Conservation (phyloP, 768 basidiomycete genomes). For the Russula sp. region DNA sequence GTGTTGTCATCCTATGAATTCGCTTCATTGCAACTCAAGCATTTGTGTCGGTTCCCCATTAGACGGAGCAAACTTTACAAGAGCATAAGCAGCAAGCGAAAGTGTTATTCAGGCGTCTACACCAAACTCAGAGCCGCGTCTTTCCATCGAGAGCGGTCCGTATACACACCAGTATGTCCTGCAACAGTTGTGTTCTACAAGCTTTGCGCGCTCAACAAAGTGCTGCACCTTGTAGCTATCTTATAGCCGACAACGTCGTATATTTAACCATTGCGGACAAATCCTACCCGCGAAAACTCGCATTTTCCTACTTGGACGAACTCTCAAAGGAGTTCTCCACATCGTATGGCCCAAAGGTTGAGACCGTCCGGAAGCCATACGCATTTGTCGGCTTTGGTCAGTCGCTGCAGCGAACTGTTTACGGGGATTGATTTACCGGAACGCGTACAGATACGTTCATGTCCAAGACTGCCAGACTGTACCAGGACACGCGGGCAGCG, state of each 20-base stretch:
- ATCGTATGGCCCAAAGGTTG: slow-evolving; percentile 92
- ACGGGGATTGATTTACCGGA: slow-evolving; percentile 12
- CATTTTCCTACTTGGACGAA: slow-evolving; percentile 97
- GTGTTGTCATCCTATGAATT: slow-evolving; percentile 28
- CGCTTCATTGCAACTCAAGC: slow-evolving; percentile 12
- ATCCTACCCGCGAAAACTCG: slow-evolving; percentile 94
- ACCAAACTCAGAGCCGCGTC: slow-evolving; percentile 90
- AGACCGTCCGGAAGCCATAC: slow-evolving; percentile 91
- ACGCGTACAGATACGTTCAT: slow-evolving; percentile 87
- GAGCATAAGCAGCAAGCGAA: slow-evolving; percentile 99
- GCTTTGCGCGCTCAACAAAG: neutral
- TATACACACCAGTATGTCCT: slow-evolving; percentile 90
- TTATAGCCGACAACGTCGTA: slow-evolving; percentile 90
- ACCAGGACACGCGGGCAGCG: slow-evolving; percentile 89
- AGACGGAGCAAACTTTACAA: slow-evolving; percentile 92
- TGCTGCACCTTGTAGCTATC: slow-evolving; percentile 59
- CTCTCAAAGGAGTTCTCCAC: slow-evolving; percentile 92
- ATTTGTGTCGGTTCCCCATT: slow-evolving; percentile 8
- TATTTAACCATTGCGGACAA: slow-evolving; percentile 95
- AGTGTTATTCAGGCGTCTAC: slow-evolving; percentile 89
- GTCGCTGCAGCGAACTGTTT: slow-evolving; percentile 35
- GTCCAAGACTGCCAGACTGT: slow-evolving; percentile 93
- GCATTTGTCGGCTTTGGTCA: slow-evolving; percentile 97
- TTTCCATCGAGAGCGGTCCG: slow-evolving; percentile 93
- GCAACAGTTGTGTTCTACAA: neutral